phyloP scores from a whole-genome alignment of 257 asterid species.

The Nicotiana obtusifolia region DNA sequence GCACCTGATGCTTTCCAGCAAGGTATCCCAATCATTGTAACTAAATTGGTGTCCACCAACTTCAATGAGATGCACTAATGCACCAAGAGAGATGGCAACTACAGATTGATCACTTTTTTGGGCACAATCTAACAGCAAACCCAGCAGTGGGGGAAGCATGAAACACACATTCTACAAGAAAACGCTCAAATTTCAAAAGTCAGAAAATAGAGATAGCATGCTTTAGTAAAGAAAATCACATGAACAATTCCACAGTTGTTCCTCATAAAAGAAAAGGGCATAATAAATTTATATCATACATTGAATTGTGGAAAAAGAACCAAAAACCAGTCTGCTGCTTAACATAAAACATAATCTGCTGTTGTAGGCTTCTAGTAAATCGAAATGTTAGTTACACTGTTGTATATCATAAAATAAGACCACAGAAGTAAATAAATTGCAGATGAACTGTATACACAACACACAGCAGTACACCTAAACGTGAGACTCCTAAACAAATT shows the following conservation, averaged over 20 bases:
- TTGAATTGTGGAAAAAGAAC: background rate
- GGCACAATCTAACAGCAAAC: slow-evolving; percentile 95
- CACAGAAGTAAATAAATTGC: background rate
- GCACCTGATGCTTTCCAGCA: slow-evolving; percentile 89
- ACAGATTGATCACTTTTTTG: slow-evolving; percentile 93
- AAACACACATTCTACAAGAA: slow-evolving; percentile 84
- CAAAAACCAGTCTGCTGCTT: background rate
- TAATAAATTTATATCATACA: background rate
- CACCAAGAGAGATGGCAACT: slow-evolving; percentile 93
- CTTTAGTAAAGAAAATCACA: background rate
- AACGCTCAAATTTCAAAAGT: slow-evolving; percentile 17
- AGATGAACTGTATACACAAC: background rate
- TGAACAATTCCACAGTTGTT: background rate
- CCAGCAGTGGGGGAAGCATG: slow-evolving; percentile 91
- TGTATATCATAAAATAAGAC: background rate
- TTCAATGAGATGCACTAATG: slow-evolving; percentile 93
- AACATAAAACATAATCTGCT: background rate
- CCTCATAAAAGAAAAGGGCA: background rate
- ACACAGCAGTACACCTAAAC: background rate
- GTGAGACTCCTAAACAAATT: background rate
- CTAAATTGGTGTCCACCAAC: slow-evolving; percentile 99
- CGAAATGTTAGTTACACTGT: background rate
- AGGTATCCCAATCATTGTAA: slow-evolving; percentile 88
- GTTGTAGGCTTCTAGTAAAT: background rate
- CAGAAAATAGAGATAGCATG: slow-evolving; percentile 5